A percentile compares a stretch with the other conserved stretches of the same genome.
These are phyloP conservation scores for Sicyos edulis DNA, from an alignment of 306 rosid species.

Conservation along the genomic window DNA sequence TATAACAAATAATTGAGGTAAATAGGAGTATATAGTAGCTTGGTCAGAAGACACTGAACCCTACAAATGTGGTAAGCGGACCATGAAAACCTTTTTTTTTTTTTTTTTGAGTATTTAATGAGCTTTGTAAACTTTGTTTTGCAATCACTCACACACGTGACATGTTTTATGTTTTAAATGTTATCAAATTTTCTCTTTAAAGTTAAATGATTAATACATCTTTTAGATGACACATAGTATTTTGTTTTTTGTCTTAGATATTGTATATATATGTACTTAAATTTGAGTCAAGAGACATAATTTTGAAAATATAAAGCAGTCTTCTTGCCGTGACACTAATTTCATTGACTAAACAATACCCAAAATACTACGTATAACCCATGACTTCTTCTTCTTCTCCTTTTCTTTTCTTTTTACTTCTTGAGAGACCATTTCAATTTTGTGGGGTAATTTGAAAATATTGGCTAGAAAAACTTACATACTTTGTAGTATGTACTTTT, in stretches of 20 bases:
- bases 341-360: no score
- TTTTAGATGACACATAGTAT: background rate
- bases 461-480: background rate
- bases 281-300: no score
- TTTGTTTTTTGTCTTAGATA: background rate
- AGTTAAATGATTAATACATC: background rate
- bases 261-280: no score
- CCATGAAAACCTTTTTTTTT: conserved; percentile 9
- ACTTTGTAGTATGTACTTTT: no score
- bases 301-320: no score
- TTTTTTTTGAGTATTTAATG: background rate
- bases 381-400: no score
- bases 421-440: background rate
- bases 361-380: no score
- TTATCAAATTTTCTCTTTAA: background rate
- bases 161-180: conserved; percentile 2
- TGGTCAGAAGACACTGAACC: conserved; percentile 9
- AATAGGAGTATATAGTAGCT: background rate
- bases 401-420: no score
- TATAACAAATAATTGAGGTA: background rate
- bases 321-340: no score
- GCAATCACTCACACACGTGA: conserved; percentile 5
- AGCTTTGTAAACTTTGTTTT: background rate
- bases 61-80: conserved; percentile 18
- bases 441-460: background rate